Conservation (phyloP, 768 basidiomycete genomes). For the Phylloporus rhodoxanthus region DNA sequence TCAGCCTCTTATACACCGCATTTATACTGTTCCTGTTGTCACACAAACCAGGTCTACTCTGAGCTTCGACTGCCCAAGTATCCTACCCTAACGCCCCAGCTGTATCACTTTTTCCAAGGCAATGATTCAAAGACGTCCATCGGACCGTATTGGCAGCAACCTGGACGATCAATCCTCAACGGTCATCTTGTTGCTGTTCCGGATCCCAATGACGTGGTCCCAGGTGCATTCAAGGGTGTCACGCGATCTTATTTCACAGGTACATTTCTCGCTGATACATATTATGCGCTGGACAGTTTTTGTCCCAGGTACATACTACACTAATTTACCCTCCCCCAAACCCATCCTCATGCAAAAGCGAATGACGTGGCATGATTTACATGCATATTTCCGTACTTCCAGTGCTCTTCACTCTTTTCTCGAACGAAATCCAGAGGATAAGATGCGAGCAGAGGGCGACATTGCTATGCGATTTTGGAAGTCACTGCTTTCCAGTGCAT, state of each 20-base stretch:
- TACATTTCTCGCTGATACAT: slow-evolving; percentile 17
- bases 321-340: slow-evolving; percentile 30
- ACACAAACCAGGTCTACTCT: neutral
- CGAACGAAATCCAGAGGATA: slow-evolving; percentile 58
- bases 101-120: slow-evolving; percentile 39
- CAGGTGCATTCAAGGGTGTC: slow-evolving; percentile 35
- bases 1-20: too few species aligned
- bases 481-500: slow-evolving; percentile 39
- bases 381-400: slow-evolving; percentile 65
- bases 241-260: slow-evolving; percentile 57
- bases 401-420: slow-evolving; percentile 67
- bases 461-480: slow-evolving; percentile 61
- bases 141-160: slow-evolving; percentile 75
- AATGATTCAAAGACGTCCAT: slow-evolving; percentile 46
- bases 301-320: slow-evolving; percentile 36
- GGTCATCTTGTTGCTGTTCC: slow-evolving; percentile 67
- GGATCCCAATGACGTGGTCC: slow-evolving; percentile 36
- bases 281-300: neutral
- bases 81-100: slow-evolving; percentile 3
- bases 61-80: neutral
- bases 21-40: neutral
- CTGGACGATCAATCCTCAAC: slow-evolving; percentile 72
- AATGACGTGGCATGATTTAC: slow-evolving; percentile 61
- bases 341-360: slow-evolving; percentile 51
- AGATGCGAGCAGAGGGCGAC: slow-evolving; percentile 45